Evolutionary conservation across 441 rosid genomes (phyloP).

Genomic region (Flueggea neowawraea): DNA sequence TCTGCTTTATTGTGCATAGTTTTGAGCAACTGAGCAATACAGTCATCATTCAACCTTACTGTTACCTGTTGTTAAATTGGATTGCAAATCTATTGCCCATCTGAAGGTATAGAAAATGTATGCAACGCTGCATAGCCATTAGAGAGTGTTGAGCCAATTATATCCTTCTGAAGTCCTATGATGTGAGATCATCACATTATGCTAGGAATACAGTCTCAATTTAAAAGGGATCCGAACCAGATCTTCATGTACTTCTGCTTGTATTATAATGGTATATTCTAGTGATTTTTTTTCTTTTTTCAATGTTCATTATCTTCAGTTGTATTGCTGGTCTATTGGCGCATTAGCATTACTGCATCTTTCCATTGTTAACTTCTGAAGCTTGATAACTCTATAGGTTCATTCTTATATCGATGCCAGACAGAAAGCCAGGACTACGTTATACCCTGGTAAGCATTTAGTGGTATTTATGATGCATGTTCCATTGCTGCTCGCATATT

Average conservation of each 20-base stretch:
- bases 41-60: neutral
- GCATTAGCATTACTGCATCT: conserved; percentile 3
- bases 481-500: neutral
- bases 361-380: conserved; percentile 2
- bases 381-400: conserved; percentile 33
- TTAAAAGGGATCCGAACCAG: conserved; percentile 1
- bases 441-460: conserved; percentile 37
- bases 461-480: neutral
- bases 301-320: neutral
- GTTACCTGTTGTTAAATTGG: neutral
- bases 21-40: neutral
- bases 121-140: neutral
- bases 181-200: neutral
- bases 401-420: conserved; percentile 41
- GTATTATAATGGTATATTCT: neutral
- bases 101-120: neutral
- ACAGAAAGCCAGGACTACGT: conserved; percentile 38
- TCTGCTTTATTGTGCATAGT: neutral
- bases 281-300: neutral
- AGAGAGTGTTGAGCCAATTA: neutral
- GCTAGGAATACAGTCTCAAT: neutral
- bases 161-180: neutral
- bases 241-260: neutral
- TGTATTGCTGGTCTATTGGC: neutral
- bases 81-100: too few species aligned